Base-by-base conservation (phyloP, 495 filamentous ascomycete species). In the Penicillium atrosanguineum region DNA sequence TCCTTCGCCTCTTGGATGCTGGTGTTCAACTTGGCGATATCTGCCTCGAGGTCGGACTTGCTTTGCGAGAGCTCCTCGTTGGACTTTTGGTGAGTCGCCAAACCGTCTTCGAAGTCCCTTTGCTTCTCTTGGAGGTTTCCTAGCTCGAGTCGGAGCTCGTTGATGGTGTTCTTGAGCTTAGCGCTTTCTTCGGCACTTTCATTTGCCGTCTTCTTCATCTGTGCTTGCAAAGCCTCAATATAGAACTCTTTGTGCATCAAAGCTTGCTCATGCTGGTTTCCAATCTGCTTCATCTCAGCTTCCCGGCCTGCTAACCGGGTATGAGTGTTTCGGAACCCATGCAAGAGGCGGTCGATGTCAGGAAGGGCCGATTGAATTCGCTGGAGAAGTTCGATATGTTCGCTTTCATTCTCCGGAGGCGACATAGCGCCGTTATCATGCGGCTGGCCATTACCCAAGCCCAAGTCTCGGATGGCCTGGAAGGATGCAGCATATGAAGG, bases 111-210 rank as follows among this genome's bases (percentile, higher is more conserved):
- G 7, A 83, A 65, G 36, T 82, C 77, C 25, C 74, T 77, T 21
- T 83, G 70, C 60, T 79, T 75, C 36, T 79, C 79, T 42, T 82
- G 79, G 18, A 86, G 61, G 50, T 83, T 79, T 21, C 73, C 74
- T 6, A 87, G 70, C 61, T 88, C 85, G 28, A 76, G 67, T 12
- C 75, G 79, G 5, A 82, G 65, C 44, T 79, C 74, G 36, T 71
- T 76, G 63, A 81, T 73, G 28, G 68, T 72, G 23, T 77, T 73
- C 54, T 74, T 78, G 36, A 81, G 62, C 28, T 64, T 72, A 18
- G 71, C 67, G 34, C 64, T 64, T 56, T 82, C 78, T 42, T 74
- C 79, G 1, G 77, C 75, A 37, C 69, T 74, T 55, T 82, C 76
- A 20, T 68, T 72, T 18, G 76, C 76, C 15, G 77, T 72, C 42